phyloP scores from a whole-genome alignment of 2,329 filamentous ascomycete genomes.

The Arthrinium puccinioides region DNA sequence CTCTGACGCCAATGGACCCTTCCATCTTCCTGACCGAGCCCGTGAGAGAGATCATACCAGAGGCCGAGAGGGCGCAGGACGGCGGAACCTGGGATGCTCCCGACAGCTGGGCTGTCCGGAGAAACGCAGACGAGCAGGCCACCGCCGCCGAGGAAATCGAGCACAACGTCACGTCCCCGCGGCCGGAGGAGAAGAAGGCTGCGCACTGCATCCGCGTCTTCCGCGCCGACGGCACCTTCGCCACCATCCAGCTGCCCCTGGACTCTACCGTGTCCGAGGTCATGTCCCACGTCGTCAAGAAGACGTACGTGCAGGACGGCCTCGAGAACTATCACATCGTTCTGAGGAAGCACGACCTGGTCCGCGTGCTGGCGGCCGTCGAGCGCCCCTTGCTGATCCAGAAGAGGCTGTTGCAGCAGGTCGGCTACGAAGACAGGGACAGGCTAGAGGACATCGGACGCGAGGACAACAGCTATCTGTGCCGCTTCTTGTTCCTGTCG shows the following conservation, averaged over 20 bases:
- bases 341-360: constrained; percentile 85
- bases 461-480: constrained; percentile 95
- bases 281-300: constrained; percentile 84
- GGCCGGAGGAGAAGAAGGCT: constrained; percentile 65
- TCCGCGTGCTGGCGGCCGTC: constrained; percentile 67
- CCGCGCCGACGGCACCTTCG: constrained; percentile 87
- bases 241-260: constrained; percentile 77
- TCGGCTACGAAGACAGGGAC: constrained; percentile 82
- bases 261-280: constrained; percentile 83
- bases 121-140: constrained; percentile 57
- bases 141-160: constrained; percentile 54
- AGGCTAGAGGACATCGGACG: constrained; percentile 87
- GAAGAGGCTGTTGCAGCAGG: constrained; percentile 82
- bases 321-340: constrained; percentile 94
- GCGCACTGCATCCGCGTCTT: constrained; percentile 95
- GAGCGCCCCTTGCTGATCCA: constrained; percentile 88
- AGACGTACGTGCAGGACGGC: constrained; percentile 85
- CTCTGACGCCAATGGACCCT: constrained; percentile 64
- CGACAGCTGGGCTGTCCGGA: constrained; percentile 92
- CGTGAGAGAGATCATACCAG: constrained; percentile 14
- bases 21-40: constrained; percentile 30
- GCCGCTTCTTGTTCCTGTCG: constrained; percentile 90
- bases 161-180: constrained; percentile 58
- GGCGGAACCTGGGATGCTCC: constrained; percentile 79
- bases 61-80: constrained; percentile 24